Conservation (phyloP, 148 eudicot genomes). For the Vaccinium corymbosum region DNA sequence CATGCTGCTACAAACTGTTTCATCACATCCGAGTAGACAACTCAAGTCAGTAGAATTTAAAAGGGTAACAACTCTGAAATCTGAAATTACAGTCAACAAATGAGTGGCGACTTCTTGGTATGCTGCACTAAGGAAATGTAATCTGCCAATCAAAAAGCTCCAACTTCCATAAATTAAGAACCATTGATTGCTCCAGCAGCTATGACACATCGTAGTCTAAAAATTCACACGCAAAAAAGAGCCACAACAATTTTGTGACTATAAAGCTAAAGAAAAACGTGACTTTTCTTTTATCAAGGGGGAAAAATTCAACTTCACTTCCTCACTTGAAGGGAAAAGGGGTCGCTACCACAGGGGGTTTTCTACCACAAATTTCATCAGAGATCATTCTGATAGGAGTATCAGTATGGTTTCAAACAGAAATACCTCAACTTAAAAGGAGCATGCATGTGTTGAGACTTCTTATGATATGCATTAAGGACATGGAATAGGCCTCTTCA, state of each 20-base stretch:
- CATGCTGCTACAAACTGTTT: constrained; percentile 81
- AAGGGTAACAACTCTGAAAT: background rate
- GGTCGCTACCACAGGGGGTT: background rate
- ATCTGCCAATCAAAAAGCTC: background rate
- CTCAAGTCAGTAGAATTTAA: background rate
- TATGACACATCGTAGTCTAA: background rate
- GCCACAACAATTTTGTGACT: background rate
- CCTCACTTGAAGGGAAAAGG: background rate
- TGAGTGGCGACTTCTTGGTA: background rate
- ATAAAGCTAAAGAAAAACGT: background rate
- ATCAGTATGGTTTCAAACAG: background rate
- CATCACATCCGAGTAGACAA: background rate
- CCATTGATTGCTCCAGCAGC: background rate
- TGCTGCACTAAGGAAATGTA: background rate
- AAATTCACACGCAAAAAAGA: background rate
- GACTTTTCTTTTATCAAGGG: background rate
- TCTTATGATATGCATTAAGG: background rate
- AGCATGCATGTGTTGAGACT: background rate
- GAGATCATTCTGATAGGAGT: background rate
- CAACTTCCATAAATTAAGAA: background rate
- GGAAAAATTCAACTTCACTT: background rate
- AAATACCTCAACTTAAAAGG: background rate
- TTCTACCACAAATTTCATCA: background rate
- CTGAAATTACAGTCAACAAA: background rate
- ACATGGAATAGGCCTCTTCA: background rate